These are phyloP conservation scores for Apiotrichum mycotoxinovorans DNA, from an alignment of 1,284 basidiomycete genomes.

Conservation along the genomic window DNA sequence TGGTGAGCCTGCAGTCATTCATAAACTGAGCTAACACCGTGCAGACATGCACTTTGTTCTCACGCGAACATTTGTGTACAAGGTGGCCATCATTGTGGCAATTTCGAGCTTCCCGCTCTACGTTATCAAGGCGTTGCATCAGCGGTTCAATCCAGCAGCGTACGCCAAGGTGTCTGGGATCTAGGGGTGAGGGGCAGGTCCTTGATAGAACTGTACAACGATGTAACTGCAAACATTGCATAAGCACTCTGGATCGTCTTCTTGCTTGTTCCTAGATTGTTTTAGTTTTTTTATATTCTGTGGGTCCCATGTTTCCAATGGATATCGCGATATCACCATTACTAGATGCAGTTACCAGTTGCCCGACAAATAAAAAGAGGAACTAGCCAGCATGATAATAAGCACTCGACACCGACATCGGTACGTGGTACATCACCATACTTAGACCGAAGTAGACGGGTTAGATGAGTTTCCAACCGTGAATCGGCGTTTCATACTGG, in stretches of 20 bases:
- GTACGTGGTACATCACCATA: too few species aligned
- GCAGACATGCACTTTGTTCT: conserved; percentile 89
- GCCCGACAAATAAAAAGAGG: too few species aligned
- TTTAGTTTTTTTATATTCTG: too few species aligned
- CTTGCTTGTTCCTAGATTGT: too few species aligned
- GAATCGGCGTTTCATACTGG: conserved; percentile 20
- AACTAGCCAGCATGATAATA: too few species aligned
- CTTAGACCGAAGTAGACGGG: background rate
- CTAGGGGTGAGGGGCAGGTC: conserved; percentile 6
- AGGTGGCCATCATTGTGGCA: conserved; percentile 89
- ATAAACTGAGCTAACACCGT: conserved; percentile 4
- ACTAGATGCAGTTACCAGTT: too few species aligned
- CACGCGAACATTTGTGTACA: conserved; percentile 85
- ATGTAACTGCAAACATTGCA: background rate
- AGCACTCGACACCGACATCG: too few species aligned
- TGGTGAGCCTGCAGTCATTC: conserved; percentile 58
- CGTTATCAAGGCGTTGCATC: conserved; percentile 81
- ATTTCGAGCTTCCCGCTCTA: conserved; percentile 89
- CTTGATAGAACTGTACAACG: background rate
- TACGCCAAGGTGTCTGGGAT: conserved; percentile 73
- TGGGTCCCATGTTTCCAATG: too few species aligned
- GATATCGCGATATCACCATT: too few species aligned
- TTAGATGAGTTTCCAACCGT: conserved; percentile 13
- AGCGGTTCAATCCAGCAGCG: conserved; percentile 83
- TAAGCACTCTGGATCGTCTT: too few species aligned